These are phyloP conservation scores for Melaleuca quinquenervia DNA, from an alignment of 345 rosid species.

Conservation along the genomic window DNA sequence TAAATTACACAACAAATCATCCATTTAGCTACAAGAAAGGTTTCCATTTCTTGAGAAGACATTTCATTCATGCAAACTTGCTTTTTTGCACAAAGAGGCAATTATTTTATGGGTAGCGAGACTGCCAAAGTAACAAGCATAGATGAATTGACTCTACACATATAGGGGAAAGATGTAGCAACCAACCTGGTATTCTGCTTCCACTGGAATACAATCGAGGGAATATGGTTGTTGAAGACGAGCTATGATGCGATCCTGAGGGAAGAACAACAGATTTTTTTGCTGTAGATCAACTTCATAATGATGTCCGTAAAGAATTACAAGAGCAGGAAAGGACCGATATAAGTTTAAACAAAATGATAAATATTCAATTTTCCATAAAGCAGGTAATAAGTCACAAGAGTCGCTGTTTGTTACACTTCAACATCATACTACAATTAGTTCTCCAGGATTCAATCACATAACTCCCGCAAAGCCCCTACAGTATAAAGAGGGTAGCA, in stretches of 20 bases:
- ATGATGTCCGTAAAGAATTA: not conserved
- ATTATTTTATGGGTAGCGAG: not conserved
- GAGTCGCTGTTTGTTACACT: not conserved
- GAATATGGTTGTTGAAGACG: conserved; percentile 99
- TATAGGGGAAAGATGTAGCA: not conserved
- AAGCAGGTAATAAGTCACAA: not conserved
- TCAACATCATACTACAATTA: not conserved
- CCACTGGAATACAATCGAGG: conserved; percentile 96
- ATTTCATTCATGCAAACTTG: not conserved
- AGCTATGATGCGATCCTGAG: conserved; percentile 90
- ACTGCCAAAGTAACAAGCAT: not conserved
- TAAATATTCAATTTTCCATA: not conserved
- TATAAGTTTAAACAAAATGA: not conserved
- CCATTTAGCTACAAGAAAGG: not conserved
- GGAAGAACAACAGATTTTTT: not conserved
- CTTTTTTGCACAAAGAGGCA: not conserved
- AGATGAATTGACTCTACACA: not conserved
- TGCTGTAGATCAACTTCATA: not conserved
- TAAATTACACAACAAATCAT: not conserved
- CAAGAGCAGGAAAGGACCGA: not conserved
- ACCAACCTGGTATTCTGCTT: conserved; percentile 95
- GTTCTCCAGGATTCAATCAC: not conserved
- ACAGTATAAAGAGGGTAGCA: not conserved
- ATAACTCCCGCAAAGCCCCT: not conserved
- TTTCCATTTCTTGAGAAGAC: not conserved